Base-by-base conservation (phyloP, 2,329 filamentous ascomycete genomes). In the Helotiales sp. region DNA sequence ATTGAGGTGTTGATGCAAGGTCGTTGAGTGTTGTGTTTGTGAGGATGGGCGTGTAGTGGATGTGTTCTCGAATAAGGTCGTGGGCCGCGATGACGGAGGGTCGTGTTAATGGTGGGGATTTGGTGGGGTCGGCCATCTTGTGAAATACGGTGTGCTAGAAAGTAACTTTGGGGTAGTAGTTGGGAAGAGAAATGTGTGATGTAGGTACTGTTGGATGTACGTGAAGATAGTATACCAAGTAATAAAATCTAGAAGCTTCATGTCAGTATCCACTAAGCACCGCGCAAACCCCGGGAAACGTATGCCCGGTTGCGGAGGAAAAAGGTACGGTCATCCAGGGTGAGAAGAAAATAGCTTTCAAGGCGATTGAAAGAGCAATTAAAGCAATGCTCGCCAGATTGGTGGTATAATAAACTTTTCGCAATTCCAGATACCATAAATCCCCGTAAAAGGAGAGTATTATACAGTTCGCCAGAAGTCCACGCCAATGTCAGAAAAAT, bases 21-120 rank as follows among this genome's bases (percentile, higher is more conserved):
- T 76, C 78, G 73, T 91, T 87, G 67, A 98, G 85, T 0, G 93
- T 94, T 22, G 84, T 84, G 80, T 89, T 93, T 65, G 93, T 97
- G 8, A 95, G 83, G 30, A 97, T 88, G 2, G 94, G 93, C 7
- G 95, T 98, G 74, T 83, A 85, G 82, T 97, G 93, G 77, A 98
- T 87, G 80, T 92, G 87, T 0, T 86, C 84, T 75, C 87, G 84
- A 78, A 98, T 93, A 60, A 93, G 84, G 55, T 83, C 79, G 81
- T 93, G 90, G 3, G 95, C 95, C 26, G 83, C 83, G 61, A 87
- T 75, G 43, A 98, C 89, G 15, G 92, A 93, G 61, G 83, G 80
- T 54, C 92, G 89, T 20, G 88, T 93, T 24, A 97, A 85, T 3
- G 91, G 90, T 6, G 83, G 87, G 60, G 84, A 82, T 24, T 83